Evolutionary conservation across 73 alveolate species (phyloP).

Genomic region (Breviolum minutum): DNA sequence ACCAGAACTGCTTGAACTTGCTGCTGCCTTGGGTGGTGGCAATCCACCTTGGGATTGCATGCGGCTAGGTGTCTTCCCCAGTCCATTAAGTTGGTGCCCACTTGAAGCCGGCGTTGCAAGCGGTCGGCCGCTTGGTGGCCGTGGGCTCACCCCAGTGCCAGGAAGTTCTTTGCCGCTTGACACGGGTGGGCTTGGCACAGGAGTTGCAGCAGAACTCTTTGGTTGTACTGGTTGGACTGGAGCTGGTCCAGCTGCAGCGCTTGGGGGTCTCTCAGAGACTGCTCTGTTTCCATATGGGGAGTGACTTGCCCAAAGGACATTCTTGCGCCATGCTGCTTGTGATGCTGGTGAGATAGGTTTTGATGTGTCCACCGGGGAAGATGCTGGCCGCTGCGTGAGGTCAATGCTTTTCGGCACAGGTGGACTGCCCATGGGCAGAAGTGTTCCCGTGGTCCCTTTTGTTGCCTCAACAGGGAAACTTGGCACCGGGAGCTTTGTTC

Average conservation of each 20-base stretch:
- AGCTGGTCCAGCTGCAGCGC: neutral
- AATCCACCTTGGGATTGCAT: neutral
- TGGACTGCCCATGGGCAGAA: too few relatives aligned
- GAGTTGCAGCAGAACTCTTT: neutral
- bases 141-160: neutral
- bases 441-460: too few relatives aligned
- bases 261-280: neutral
- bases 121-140: conserved; percentile 9
- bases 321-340: too few relatives aligned
- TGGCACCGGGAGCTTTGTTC: too few relatives aligned
- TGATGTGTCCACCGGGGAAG: too few relatives aligned
- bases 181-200: too few relatives aligned
- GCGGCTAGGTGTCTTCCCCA: neutral
- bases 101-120: neutral
- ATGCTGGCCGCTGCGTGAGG: too few relatives aligned
- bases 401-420: too few relatives aligned
- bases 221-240: neutral
- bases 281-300: neutral
- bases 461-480: too few relatives aligned
- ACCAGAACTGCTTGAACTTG: conserved; percentile 12
- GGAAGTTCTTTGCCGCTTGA: too few relatives aligned
- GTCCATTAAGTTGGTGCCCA: neutral
- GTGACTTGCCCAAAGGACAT: too few relatives aligned
- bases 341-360: too few relatives aligned
- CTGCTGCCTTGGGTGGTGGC: neutral